Base-by-base conservation (phyloP, 768 basidiomycete genomes). In the Pulveroboletus sp. region DNA sequence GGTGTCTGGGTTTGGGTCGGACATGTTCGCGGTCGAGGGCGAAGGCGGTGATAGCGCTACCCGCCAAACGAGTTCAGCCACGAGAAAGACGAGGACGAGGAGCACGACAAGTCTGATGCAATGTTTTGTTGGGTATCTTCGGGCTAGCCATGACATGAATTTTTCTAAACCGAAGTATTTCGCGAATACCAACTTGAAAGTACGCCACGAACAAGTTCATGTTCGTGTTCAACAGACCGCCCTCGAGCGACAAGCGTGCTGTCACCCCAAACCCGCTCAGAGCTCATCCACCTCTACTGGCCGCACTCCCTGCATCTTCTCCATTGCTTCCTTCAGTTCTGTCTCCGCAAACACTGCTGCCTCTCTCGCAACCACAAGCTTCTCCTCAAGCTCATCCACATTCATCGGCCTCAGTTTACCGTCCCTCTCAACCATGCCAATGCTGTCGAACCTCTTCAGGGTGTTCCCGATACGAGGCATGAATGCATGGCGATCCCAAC, bases 251-350 rank as follows among this genome's bases (percentile, higher is more conserved):
- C 36, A 37, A 37, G 27, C 12, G 27, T 11, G 8, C 27, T 11
- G 8, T 11, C 25, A 6, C 50, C 24, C 16, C 25, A 9, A 9
- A 23, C 39, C 24, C 23, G 10, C 21, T 68, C 61, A 63, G 47
- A 64, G 52, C 52, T 68, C 68, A 20, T 72, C 68, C 31, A 69
- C 58, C 35, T 68, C 75, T 11, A 70, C 62, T n/a, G 82, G 81
- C 54, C 75, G 75, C 40, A 79, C 69, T 19, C 65, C 68, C 50
- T 84, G 79, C 67, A 85, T 75, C 57, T 71, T 81, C 60, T 81
- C 79, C 87, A 92, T 88, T 10, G 78, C 71, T 68, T 89, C 86
- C 57, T 78, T 76, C 39, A 92, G 72, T 67, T 90, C 85, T 25
- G 80, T 77, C 70, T 89, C 88, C 1, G 82, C 87, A 66, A 81